Percentiles rank a stretch among this genome's conserved stretches.
phyloP scores from a whole-genome alignment of 495 filamentous ascomycete genomes.

The Podospora bellae-mahoneyi region DNA sequence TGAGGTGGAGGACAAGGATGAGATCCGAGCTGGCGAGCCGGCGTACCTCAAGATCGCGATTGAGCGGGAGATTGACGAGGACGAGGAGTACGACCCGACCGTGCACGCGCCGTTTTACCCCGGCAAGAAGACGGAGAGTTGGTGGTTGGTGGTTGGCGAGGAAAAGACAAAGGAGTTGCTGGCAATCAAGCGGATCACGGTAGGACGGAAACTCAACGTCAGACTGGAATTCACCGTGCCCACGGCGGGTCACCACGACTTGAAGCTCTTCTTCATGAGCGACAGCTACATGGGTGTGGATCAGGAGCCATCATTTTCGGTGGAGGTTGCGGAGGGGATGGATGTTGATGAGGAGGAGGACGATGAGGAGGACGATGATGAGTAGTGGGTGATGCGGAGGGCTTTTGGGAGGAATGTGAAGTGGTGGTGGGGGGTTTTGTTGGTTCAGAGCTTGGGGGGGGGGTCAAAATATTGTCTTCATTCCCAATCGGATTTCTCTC shows the following conservation, averaged over 20 bases:
- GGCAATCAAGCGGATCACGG: constrained; percentile 91
- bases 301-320: constrained; percentile 84
- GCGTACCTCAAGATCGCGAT: constrained; percentile 83
- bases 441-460: not conserved
- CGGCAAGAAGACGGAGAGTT: constrained; percentile 87
- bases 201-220: constrained; percentile 71
- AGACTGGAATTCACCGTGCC: constrained; percentile 87
- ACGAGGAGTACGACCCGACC: constrained; percentile 71
- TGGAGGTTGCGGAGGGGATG: constrained; percentile 86
- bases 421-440: constrained; percentile 3
- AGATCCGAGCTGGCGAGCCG: constrained; percentile 72
- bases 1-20: constrained; percentile 75
- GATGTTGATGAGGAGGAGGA: constrained; percentile 89
- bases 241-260: constrained; percentile 75
- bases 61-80: constrained; percentile 74
- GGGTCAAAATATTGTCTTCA: not conserved
- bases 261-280: constrained; percentile 93
- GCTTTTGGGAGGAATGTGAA: not conserved
- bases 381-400: not conserved
- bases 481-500: not conserved
- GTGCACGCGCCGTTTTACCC: constrained; percentile 98
- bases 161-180: constrained; percentile 80
- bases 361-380: constrained; percentile 62
- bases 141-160: constrained; percentile 94
- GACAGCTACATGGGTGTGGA: constrained; percentile 98